Base-by-base conservation (phyloP, 257 asterid genomes). In the Solanum sitiens region DNA sequence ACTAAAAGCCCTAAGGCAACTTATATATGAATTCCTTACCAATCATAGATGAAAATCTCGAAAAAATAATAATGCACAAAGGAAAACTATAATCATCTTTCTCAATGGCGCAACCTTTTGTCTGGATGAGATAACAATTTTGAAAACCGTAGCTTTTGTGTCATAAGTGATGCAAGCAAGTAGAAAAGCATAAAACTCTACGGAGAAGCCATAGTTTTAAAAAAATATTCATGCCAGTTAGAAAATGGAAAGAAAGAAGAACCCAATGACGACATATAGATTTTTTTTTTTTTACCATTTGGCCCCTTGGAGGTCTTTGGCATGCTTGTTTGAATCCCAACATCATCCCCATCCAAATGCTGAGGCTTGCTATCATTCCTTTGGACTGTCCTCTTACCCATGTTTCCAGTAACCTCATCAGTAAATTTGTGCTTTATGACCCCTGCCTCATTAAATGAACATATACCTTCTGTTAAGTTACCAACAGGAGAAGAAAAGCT, bases 301-400 rank as follows among this genome's bases (percentile, higher is more conserved):
- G 96, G 93, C 74, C 98, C 98, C 86, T 91, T 95, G 40, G 93
- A 86, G 85, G 91, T 73, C 93, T 89, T 94, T 45, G 94, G 88
- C 77, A 85, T 86, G 77, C 91, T 89, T 73, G 88, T 84, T 83
- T 92, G 87, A 89, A 89, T 87, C 89, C 92, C 95, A 88, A 35
- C 87, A 80, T 93, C 96, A 86, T 93, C 95, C 83, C 37, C 89
- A 83, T 87, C 88, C 88, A 88, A 67, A 87, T 87, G 90, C 73
- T 88, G 93, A 87, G 92, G 88, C 83, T 89, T 94, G 87, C 88
- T 91, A 85, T 92, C 92, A 92, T 93, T 97, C 89, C 95, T 92
- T 89, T 93, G 91, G 89, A 94, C 93, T 83, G 94, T 79, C 93
- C 93, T 95, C 47, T 72, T 90, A 47, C 86, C 91, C 88, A 88